Percentiles rank a stretch among this genome's conserved stretches.
Evolutionary conservation across 2,329 filamentous ascomycete species (phyloP).

Genomic region (Nemania abortiva): DNA sequence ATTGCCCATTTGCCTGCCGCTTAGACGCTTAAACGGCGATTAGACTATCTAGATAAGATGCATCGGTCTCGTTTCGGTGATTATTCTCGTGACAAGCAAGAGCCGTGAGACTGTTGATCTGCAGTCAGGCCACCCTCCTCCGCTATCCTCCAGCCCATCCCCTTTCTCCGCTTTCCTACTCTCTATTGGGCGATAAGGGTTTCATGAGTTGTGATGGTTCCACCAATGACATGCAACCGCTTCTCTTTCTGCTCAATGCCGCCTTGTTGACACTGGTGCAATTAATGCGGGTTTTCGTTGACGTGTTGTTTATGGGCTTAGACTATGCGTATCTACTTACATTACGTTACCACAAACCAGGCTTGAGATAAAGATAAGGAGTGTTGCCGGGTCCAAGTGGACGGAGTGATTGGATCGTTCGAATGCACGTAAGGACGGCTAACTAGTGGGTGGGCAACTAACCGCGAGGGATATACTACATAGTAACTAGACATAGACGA

Average conservation of each 20-base stretch:
- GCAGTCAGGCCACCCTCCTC: neutral
- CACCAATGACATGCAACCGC: neutral
- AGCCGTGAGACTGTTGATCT: neutral
- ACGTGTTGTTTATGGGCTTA: neutral
- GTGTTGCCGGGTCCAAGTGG: neutral
- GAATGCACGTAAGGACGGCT: neutral
- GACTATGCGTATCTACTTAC: too few relatives aligned
- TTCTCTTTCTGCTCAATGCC: neutral
- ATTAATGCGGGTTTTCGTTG: neutral
- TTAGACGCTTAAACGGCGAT: neutral
- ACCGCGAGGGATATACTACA: neutral
- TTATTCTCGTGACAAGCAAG: neutral
- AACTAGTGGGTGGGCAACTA: neutral
- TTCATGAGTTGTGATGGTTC: neutral
- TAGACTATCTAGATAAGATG: neutral
- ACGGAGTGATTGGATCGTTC: neutral
- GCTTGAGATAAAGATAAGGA: neutral
- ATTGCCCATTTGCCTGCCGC: neutral
- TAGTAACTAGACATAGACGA: neutral
- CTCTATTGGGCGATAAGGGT: conserved; percentile 11
- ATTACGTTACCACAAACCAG: neutral
- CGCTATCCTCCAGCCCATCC: too few relatives aligned
- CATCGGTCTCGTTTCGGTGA: neutral
- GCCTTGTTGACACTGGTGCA: neutral
- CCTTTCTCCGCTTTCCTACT: neutral